phyloP scores from a whole-genome alignment of 495 filamentous ascomycete genomes.

The Hypomontagnella submonticulosa region DNA sequence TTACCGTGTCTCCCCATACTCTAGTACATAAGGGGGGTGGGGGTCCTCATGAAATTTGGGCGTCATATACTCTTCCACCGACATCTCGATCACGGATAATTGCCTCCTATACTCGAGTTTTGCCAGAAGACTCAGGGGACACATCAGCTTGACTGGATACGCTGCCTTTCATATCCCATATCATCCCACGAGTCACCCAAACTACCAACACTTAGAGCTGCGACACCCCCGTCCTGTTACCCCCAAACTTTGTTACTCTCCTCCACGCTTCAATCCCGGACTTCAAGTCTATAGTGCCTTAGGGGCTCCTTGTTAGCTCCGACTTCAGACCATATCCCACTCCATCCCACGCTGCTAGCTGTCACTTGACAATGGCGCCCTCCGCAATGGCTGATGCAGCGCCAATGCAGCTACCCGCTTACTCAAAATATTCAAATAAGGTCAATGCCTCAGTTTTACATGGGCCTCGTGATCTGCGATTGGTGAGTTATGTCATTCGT shows the following conservation, averaged over 20 bases:
- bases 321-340: conserved; percentile 27
- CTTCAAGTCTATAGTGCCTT: conserved; percentile 18
- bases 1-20: conserved; percentile 25
- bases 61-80: conserved; percentile 18
- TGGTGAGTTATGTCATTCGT: conserved; percentile 52
- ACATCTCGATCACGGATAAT: conserved; percentile 25
- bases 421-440: conserved; percentile 53
- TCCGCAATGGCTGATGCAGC: conserved; percentile 54
- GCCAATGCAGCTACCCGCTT: conserved; percentile 58
- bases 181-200: conserved; percentile 22
- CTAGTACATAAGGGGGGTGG: conserved; percentile 42
- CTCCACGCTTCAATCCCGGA: conserved; percentile 24
- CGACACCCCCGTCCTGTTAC: conserved; percentile 26
- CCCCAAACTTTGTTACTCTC: conserved; percentile 26
- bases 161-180: conserved; percentile 24
- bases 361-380: conserved; percentile 55
- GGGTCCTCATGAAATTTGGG: conserved; percentile 19
- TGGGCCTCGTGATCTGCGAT: conserved; percentile 61
- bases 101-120: conserved; percentile 20
- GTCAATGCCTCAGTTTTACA: conserved; percentile 63
- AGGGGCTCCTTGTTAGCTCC: conserved; percentile 10
- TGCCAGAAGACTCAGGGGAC: conserved; percentile 28
- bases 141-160: conserved; percentile 20
- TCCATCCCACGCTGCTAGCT: conserved; percentile 44
- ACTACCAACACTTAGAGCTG: conserved; percentile 11